Evolutionary conservation across 2,329 filamentous ascomycete species (phyloP).

Genomic region (Drechslerella coelobrocha): DNA sequence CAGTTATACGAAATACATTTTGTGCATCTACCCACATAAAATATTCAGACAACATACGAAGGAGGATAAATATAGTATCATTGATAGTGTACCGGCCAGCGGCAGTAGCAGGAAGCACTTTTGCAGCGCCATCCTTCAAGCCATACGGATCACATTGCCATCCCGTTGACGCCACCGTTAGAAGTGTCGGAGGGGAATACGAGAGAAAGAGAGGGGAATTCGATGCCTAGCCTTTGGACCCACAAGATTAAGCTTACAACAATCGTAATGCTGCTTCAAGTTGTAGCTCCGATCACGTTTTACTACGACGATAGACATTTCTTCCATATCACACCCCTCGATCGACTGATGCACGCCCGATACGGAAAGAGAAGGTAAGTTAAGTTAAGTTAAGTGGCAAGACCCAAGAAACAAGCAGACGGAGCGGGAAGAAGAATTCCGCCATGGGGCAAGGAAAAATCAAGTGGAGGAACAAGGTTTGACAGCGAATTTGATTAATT

Average conservation of each 20-base stretch:
- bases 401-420: too few species aligned
- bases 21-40: not conserved
- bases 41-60: not conserved
- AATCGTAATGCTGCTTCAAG: conserved; percentile 22
- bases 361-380: conserved; percentile 14
- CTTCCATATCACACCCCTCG: conserved; percentile 28
- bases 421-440: too few species aligned
- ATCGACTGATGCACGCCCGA: conserved; percentile 11
- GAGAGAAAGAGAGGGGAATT: too few species aligned
- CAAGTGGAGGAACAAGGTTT: too few species aligned
- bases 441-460: too few species aligned
- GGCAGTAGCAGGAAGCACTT: not conserved
- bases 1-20: too few species aligned
- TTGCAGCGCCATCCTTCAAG: not conserved
- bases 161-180: conserved; percentile 4
- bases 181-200: not conserved
- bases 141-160: not conserved
- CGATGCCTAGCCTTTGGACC: conserved; percentile 23
- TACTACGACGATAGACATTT: conserved; percentile 3
- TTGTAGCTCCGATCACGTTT: conserved; percentile 27
- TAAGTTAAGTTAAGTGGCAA: not conserved
- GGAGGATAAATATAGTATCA: not conserved
- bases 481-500: too few species aligned
- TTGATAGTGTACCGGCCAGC: not conserved
- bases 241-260: conserved; percentile 20